Evolutionary conservation across 352 stramenopile species (phyloP), one percentile per base, ranked within the genome.

Genomic region (Pythium rishiriense): DNA sequence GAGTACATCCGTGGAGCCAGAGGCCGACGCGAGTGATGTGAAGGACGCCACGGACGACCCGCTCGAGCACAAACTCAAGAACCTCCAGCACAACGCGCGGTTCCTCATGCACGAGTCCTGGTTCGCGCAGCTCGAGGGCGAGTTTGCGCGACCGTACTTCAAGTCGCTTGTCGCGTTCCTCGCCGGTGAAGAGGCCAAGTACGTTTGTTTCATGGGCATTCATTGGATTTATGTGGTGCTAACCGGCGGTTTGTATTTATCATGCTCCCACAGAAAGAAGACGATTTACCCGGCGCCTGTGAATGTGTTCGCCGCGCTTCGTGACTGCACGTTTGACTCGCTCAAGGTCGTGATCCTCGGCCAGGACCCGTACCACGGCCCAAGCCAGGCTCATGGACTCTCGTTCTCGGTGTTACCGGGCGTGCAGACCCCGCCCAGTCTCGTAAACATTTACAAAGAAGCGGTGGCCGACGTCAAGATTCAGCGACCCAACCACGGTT

Each of bases 401-500:
- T 90, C 82, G 39, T 97, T 97, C 72, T 97, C 90, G 4, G 97
- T 99, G 37, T 75, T 84, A 47, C 78, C 85, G 21, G 96, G 95
- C 12, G 70, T 99, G 0, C 66, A 67, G 29, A 76, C 88, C 15
- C 98, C 98, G 19, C 97, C 97, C 4, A 98, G 91, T 35, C 80
- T 99, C 31, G 85, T 87, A 45, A 99, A 99, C 75, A 99, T 99
- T 58, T 98, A 98, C 78, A 99, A 99, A 68, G 97, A 99, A 73
- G 81, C 93, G 14, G 78, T 88, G 39, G 73, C 51, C 4, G 91
- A 98, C 69, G 76, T 96, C 11, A 66, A 73, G 42, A 90, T 96
- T 65, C 43, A 58, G 19, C 77, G 72, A 17, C 96, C 95, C 12
- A 72, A 55, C 6, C 93, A 98, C 81, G 97, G 97, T 17, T 95